These are phyloP conservation scores for Pyrenophora graminea DNA, from an alignment of 2,329 filamentous ascomycete genomes.

Conservation along the genomic window DNA sequence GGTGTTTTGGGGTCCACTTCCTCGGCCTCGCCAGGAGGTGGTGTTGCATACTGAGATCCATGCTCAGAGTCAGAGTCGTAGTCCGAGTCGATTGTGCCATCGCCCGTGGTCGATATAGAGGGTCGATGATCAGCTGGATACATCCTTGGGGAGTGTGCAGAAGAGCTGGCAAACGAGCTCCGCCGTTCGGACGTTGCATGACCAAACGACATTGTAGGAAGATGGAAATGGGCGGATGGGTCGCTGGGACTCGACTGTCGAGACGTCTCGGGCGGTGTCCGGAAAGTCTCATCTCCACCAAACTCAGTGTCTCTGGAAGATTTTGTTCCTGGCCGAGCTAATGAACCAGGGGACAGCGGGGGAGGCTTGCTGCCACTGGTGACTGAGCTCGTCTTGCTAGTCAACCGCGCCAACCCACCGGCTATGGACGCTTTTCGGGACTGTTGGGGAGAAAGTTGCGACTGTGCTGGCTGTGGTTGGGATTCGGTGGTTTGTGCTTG, in stretches of 20 bases:
- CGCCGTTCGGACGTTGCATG: conserved; percentile 38
- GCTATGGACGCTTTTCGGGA: conserved; percentile 36
- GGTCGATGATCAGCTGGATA: conserved; percentile 37
- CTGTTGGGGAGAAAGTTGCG: conserved; percentile 33
- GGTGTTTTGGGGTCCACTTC: conserved; percentile 29
- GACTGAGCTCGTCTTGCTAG: conserved; percentile 44
- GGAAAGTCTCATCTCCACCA: conserved; percentile 48
- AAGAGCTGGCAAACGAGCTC: conserved; percentile 41
- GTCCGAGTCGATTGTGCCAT: conserved; percentile 23
- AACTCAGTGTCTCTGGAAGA: conserved; percentile 46
- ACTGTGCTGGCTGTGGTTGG: conserved; percentile 17
- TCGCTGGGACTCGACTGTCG: conserved; percentile 43
- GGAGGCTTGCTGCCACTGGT: conserved; percentile 37
- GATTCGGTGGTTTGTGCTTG: conserved; percentile 32
- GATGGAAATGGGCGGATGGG: conserved; percentile 32
- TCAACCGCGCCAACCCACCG: conserved; percentile 40
- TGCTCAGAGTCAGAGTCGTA: conserved; percentile 36
- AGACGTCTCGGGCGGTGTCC: conserved; percentile 52
- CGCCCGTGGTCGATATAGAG: conserved; percentile 42
- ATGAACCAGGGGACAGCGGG: conserved; percentile 33
- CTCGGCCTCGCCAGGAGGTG: conserved; percentile 35
- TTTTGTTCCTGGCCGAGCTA: conserved; percentile 41
- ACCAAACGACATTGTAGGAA: conserved; percentile 42
- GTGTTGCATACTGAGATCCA: conserved; percentile 36
- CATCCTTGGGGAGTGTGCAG: conserved; percentile 40